These are phyloP conservation scores for Camelina hispida DNA, from an alignment of 345 rosid genomes.

Conservation along the genomic window DNA sequence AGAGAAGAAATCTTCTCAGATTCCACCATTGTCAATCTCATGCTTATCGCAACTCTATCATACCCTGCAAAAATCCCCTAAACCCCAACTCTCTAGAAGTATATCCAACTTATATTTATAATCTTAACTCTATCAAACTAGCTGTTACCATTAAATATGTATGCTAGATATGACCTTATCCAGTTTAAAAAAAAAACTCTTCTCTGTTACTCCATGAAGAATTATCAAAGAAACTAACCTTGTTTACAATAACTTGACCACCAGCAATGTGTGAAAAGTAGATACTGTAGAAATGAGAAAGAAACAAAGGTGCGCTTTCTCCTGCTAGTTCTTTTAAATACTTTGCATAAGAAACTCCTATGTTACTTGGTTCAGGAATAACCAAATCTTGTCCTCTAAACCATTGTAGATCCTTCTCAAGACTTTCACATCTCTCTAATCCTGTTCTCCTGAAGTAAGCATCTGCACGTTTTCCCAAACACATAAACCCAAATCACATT, in stretches of 20 bases:
- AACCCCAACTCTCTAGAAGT: constrained; percentile 2
- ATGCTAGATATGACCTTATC: constrained; percentile 1
- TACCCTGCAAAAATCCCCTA: background rate
- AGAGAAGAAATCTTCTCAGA: background rate
- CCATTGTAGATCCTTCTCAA: constrained; percentile 79
- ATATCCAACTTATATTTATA: background rate
- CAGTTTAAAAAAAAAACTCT: background rate
- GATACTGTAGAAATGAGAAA: constrained; percentile 86
- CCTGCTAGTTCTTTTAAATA: constrained; percentile 76
- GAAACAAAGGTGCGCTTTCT: constrained; percentile 74
- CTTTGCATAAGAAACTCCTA: constrained; percentile 67
- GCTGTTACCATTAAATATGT: background rate
- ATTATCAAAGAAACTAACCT: constrained; percentile 52
- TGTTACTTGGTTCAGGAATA: constrained; percentile 68
- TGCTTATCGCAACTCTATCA: background rate
- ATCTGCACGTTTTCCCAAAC: constrained; percentile 49
- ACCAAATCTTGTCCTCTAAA: constrained; percentile 49
- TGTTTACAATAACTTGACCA: constrained; percentile 73
- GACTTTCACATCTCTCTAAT: constrained; percentile 67
- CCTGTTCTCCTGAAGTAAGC: constrained; percentile 89
- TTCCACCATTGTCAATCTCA: constrained; percentile 1
- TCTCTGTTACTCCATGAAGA: background rate
- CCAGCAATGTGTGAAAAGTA: constrained; percentile 91
- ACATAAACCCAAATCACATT: background rate
- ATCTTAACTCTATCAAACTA: constrained; percentile 5